Base-by-base conservation (phyloP, 2,329 filamentous ascomycete genomes). In the Alternaria longipes region DNA sequence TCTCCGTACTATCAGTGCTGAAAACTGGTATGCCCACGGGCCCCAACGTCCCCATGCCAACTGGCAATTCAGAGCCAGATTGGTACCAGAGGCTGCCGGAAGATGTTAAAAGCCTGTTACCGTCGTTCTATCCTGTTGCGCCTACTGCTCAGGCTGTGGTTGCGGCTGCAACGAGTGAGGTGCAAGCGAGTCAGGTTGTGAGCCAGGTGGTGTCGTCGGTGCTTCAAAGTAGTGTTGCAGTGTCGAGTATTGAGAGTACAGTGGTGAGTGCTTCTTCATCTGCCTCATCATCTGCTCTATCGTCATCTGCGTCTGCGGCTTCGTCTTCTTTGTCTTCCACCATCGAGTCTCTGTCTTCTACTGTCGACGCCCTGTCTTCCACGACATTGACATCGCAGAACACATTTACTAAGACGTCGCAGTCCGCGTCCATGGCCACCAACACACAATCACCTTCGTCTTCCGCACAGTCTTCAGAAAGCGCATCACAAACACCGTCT, bases 1-100 rank as follows among this genome's bases (percentile, higher is more conserved):
- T 65, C 58, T 66, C 63, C 18, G 49, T 68, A 9, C 62, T 69
- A 22, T 60, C 56, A n/a, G 60, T 68, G 22, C 58, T 69, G 40
- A 56, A 59, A 24, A 67, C 65, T 9, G 67, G 62, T 30, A 62
- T 69, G 28, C 59, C 66, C 14, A 49, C 54, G 8, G 54, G 52
- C 12, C 11, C 58, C 20, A 32, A 42, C 26, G 20, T 42, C 18
- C 53, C 63, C 4, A 24, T 59, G 24, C 64, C 64, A 12, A 57
- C 62, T 4, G 58, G 60, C 30, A 54, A 36, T 44, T 22, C 50
- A 14, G 50, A 60, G 18, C 64, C 66, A 6, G 49, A 57, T n/a
- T 70, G 65, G 64, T 68, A 64, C 54, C 44, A 47, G 24, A 60
- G 63, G 18, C 54, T 69, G 8, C 65, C 66, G 8, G 53, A 16